phyloP scores from a whole-genome alignment of 75 land plant species.

The Gnetum montanum region DNA sequence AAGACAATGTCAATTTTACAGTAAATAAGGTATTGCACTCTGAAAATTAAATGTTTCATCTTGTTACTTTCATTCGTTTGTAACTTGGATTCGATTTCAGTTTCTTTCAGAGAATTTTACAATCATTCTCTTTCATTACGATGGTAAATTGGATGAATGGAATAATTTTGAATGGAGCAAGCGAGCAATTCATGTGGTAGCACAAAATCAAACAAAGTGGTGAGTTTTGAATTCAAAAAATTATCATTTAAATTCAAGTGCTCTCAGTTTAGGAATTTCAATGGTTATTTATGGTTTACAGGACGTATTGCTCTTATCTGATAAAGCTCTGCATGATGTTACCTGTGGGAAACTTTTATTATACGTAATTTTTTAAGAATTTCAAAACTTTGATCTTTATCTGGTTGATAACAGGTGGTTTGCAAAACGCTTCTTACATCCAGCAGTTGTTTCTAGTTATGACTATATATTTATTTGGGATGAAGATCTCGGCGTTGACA shows the following conservation, averaged over 20 bases:
- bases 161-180: constrained; percentile 66
- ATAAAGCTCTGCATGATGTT: too few species aligned
- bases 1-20: constrained; percentile 45
- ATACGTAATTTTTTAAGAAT: too few species aligned
- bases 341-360: too few species aligned
- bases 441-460: constrained; percentile 71
- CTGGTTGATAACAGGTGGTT: constrained; percentile 87
- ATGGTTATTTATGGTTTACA: too few species aligned
- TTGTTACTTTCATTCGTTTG: background rate
- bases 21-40: constrained; percentile 50
- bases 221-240: constrained; percentile 21
- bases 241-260: too few species aligned
- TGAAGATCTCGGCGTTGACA: constrained; percentile 92
- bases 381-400: too few species aligned
- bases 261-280: too few species aligned
- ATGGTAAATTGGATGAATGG: constrained; percentile 83
- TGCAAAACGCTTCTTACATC: constrained; percentile 97
- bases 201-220: constrained; percentile 93
- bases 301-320: too few species aligned
- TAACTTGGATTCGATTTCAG: constrained; percentile 19
- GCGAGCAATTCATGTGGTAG: constrained; percentile 62
- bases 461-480: constrained; percentile 99
- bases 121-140: constrained; percentile 91
- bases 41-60: background rate
- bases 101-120: constrained; percentile 67